These are phyloP conservation scores for Lasiodiplodia citricola DNA, from an alignment of 2,329 filamentous ascomycete species.

Conservation along the genomic window DNA sequence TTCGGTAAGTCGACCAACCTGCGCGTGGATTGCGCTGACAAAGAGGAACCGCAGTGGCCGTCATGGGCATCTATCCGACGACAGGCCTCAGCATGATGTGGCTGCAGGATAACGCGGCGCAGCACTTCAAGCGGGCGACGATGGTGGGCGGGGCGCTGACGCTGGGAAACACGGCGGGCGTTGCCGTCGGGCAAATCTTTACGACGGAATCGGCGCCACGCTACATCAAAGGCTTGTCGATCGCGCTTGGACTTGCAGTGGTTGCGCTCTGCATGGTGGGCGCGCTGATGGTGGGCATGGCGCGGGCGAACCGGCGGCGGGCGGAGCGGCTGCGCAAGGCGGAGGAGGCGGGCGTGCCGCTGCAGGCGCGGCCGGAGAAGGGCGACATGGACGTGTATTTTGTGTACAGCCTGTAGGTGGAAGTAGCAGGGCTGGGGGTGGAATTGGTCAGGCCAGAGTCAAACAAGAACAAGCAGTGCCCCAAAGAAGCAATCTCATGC, in stretches of 20 bases:
- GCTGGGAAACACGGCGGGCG: constrained; percentile 25
- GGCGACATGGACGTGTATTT: constrained; percentile 26
- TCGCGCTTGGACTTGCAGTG: constrained; percentile 24
- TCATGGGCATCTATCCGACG: constrained; percentile 24
- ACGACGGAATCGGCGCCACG: constrained; percentile 17
- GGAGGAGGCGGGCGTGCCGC: constrained; percentile 16
- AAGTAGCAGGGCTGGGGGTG: neutral
- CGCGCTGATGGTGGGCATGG: constrained; percentile 22
- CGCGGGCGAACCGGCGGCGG: constrained; percentile 21
- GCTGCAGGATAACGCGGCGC: constrained; percentile 26
- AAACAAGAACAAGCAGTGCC: neutral
- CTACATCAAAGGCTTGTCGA: constrained; percentile 26
- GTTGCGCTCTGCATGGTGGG: constrained; percentile 25
- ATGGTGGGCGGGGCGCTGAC: constrained; percentile 26
- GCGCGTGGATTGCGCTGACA: neutral
- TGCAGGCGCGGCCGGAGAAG: constrained; percentile 19
- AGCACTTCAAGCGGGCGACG: constrained; percentile 25
- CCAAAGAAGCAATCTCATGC: neutral
- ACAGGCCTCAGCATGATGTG: constrained; percentile 27
- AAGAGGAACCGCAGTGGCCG: neutral
- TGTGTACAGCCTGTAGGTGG: constrained; percentile 19
- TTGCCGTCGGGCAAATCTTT: constrained; percentile 27
- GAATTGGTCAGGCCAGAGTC: neutral
- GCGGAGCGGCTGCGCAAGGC: constrained; percentile 21
- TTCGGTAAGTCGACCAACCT: constrained; percentile 19